Conservation (phyloP, 495 filamentous ascomycete genomes). For the Usnea hakonensis region DNA sequence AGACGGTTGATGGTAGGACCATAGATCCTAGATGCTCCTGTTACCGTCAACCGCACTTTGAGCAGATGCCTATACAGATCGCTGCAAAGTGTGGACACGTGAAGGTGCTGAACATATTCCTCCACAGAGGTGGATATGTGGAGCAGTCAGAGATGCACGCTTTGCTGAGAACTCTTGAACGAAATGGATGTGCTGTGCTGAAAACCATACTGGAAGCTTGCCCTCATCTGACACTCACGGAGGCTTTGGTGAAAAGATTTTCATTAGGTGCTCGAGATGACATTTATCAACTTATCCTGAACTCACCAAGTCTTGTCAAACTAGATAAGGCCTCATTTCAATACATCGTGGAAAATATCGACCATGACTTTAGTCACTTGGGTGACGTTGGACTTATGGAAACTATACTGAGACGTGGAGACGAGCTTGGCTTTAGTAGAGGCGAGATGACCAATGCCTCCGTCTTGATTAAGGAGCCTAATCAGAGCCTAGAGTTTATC, state of each 20-base stretch:
- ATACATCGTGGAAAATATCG: too few species aligned
- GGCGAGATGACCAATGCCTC: too few species aligned
- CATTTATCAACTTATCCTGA: neutral
- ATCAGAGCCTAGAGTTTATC: too few species aligned
- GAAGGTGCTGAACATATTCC: neutral
- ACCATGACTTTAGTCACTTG: too few species aligned
- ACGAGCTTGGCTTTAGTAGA: too few species aligned
- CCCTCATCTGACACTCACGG: neutral
- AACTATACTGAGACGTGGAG: too few species aligned
- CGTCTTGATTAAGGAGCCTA: too few species aligned
- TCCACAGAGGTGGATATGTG: neutral
- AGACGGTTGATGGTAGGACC: neutral
- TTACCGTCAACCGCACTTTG: neutral
- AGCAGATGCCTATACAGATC: neutral
- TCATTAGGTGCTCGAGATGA: too few species aligned
- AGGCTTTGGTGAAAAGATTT: neutral
- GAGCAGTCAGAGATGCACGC: neutral
- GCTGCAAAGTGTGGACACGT: neutral
- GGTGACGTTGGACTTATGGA: too few species aligned
- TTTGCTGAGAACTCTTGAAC: fast-evolving
- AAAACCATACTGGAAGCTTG: neutral
- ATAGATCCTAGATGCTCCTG: too few species aligned
- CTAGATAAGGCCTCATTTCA: too few species aligned
- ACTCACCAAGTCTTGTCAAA: neutral
- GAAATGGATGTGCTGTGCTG: neutral